phyloP scores from a whole-genome alignment of 208 protist genomes.

The Leishmania martiniquensis region DNA sequence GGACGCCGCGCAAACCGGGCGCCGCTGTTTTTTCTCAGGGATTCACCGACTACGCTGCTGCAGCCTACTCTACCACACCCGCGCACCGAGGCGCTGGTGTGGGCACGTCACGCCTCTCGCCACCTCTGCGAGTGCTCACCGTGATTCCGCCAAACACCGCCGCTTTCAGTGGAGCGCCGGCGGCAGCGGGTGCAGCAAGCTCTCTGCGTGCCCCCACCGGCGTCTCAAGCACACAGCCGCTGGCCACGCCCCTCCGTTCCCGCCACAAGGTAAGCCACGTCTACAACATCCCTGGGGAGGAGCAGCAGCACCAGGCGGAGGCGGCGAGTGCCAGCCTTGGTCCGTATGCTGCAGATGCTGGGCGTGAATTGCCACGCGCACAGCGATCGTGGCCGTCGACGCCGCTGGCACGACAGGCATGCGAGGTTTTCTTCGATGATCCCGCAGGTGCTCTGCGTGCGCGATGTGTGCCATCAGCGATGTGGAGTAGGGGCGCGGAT shows the following conservation, averaged over 20 bases:
- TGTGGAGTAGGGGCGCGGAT: not conserved
- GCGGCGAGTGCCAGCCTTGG: not conserved
- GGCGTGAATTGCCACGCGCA: not conserved
- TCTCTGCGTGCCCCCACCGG: not conserved
- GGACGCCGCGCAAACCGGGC: not conserved
- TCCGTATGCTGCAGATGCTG: not conserved
- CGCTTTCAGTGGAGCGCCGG: not conserved
- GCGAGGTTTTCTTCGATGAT: conserved; percentile 9
- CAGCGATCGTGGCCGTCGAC: not conserved
- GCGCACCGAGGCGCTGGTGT: not conserved
- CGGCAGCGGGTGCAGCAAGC: not conserved
- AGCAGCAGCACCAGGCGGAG: not conserved
- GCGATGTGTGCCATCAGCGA: not conserved
- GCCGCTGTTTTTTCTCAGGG: not conserved
- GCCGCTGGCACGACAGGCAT: not conserved
- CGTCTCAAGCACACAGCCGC: not conserved
- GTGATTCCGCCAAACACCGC: not conserved
- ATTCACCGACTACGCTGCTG: not conserved
- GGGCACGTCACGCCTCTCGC: not conserved
- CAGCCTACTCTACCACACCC: not conserved
- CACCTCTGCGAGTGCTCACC: conserved; percentile 4
- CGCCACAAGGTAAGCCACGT: not conserved
- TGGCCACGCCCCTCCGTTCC: not conserved
- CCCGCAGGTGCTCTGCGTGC: not conserved
- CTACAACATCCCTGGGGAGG: conserved; percentile 10